Conservation (phyloP, 176 grass and related monocot species). For the Typha latifolia region DNA sequence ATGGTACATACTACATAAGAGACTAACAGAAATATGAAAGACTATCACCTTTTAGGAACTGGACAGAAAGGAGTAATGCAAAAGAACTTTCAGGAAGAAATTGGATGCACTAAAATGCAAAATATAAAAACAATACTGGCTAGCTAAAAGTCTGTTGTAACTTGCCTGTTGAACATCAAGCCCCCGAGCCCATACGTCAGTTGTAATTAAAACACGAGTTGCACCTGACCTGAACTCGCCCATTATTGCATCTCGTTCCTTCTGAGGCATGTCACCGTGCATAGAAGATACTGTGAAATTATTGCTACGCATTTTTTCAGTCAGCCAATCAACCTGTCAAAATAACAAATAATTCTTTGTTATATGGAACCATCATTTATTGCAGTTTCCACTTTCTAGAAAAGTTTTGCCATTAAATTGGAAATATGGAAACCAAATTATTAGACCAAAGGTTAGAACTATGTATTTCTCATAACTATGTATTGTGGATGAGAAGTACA, state of each 20-base stretch:
- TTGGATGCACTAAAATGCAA: background rate
- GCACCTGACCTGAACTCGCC: conserved; percentile 56
- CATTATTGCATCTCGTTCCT: conserved; percentile 96
- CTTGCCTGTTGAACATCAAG: conserved; percentile 91
- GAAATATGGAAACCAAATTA: no score
- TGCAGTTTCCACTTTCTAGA: no score
- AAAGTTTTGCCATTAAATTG: no score
- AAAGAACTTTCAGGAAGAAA: background rate
- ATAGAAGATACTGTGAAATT: conserved; percentile 93
- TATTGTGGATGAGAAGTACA: no score
- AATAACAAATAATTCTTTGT: conserved; percentile 4
- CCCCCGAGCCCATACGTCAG: conserved; percentile 84
- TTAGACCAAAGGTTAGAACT: no score
- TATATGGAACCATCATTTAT: no score
- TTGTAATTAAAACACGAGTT: conserved; percentile 83
- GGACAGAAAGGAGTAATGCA: background rate
- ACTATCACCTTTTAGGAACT: background rate
- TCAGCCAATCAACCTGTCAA: conserved; percentile 88
- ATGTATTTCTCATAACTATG: no score
- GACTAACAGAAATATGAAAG: no score
- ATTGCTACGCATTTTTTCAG: conserved; percentile 91
- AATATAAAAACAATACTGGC: background rate
- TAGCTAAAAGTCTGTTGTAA: background rate
- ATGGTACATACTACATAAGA: no score
- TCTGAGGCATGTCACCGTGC: conserved; percentile 95